Conservation (phyloP, 2,329 filamentous ascomycete genomes). For the Thelonectria olida region DNA sequence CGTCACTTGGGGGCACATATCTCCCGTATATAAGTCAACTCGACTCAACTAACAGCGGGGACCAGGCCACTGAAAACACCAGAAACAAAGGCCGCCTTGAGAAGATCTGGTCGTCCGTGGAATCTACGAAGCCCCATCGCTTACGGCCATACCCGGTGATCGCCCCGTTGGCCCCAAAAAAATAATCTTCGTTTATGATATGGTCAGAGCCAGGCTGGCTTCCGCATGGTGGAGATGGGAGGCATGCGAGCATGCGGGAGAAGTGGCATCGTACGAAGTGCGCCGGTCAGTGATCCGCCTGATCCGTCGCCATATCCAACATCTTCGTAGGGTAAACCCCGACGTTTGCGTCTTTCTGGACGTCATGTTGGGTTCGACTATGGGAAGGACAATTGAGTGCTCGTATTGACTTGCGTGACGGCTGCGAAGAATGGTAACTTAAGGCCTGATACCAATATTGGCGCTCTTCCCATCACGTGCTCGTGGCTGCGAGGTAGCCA, state of each 20-base stretch:
- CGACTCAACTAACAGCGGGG: constrained; percentile 8
- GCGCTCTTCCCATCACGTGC: not conserved
- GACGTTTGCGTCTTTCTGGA: not conserved
- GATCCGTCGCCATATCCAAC: not conserved
- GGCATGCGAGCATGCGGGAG: constrained; percentile 1
- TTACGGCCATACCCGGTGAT: not conserved
- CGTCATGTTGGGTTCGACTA: not conserved
- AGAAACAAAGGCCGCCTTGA: not conserved
- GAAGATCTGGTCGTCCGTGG: not conserved
- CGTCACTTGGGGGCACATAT: not conserved
- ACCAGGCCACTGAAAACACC: not conserved
- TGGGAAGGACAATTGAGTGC: not conserved
- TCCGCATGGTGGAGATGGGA: constrained; percentile 7
- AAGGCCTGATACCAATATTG: not conserved
- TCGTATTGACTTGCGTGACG: not conserved
- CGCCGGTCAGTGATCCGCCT: constrained; percentile 6
- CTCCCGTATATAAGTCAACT: not conserved
- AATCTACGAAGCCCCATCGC: not conserved
- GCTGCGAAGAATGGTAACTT: not conserved
- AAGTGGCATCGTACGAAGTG: not conserved
- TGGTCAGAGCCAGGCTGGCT: not conserved
- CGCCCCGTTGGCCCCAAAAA: not conserved
- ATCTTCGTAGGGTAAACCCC: not conserved
- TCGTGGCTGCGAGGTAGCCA: not conserved
- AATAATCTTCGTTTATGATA: constrained; percentile 3